phyloP scores from a whole-genome alignment of 306 rosid species.

The Mimosa pudica region DNA sequence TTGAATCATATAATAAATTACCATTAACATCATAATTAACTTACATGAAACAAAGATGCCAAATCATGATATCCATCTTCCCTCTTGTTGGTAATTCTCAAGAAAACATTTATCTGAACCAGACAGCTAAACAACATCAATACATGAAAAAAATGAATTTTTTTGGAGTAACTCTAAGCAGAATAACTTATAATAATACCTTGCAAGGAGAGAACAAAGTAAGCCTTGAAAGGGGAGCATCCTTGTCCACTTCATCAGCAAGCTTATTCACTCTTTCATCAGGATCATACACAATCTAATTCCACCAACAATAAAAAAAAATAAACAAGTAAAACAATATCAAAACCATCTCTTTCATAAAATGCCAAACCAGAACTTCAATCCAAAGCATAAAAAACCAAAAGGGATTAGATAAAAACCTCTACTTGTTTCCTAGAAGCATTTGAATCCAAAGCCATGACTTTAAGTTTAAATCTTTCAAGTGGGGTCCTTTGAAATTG shows the following conservation, averaged over 20 bases:
- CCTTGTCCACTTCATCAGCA: conserved; percentile 71
- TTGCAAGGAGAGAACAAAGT: conserved; percentile 96
- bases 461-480: conserved; percentile 49
- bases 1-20: conserved; percentile 23
- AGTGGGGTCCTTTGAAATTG: conserved; percentile 41
- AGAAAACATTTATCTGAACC: conserved; percentile 76
- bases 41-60: conserved; percentile 96
- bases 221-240: conserved; percentile 86
- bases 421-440: conserved; percentile 60
- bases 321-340: neutral
- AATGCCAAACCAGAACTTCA: conserved; percentile 29
- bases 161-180: conserved; percentile 27
- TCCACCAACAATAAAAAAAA: conserved; percentile 37
- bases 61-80: conserved; percentile 97
- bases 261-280: conserved; percentile 81
- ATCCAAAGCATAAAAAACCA: conserved; percentile 14
- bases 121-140: conserved; percentile 21
- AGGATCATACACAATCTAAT: conserved; percentile 75
- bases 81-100: conserved; percentile 91
- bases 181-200: conserved; percentile 46
- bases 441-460: conserved; percentile 58
- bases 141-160: conserved; percentile 12
- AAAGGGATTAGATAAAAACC: conserved; percentile 45
- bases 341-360: neutral
- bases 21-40: conserved; percentile 30